These are phyloP conservation scores for Mortierella sp. DNA, from an alignment of 371 early-diverging fungal species.

Conservation along the genomic window DNA sequence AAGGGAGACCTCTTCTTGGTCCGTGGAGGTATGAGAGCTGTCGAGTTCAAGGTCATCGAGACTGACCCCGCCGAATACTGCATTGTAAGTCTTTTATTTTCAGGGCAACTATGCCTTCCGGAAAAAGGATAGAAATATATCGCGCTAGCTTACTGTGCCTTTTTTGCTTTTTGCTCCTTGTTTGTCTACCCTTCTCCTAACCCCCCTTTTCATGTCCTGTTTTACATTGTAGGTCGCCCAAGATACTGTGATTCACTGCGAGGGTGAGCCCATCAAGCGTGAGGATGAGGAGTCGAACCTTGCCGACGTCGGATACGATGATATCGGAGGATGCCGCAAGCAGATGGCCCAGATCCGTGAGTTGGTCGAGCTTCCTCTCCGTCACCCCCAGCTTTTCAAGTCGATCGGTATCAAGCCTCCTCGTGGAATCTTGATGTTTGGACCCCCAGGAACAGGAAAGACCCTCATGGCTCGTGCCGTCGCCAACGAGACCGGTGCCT, in stretches of 20 bases:
- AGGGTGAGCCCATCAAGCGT: slow-evolving; percentile 98
- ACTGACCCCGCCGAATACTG: slow-evolving; percentile 97
- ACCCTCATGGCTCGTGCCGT: slow-evolving; percentile 86
- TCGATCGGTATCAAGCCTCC: slow-evolving; percentile 99
- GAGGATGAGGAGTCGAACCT: slow-evolving; percentile 98
- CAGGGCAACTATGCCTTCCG: too few species aligned
- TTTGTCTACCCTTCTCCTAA: not conserved
- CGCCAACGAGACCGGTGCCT: slow-evolving; percentile 81
- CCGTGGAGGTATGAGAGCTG: slow-evolving; percentile 97
- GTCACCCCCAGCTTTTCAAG: slow-evolving; percentile 98
- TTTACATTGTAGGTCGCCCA: slow-evolving; percentile 79
- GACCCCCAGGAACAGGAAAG: slow-evolving; percentile 99
- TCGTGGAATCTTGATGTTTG: slow-evolving; percentile 98
- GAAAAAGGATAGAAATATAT: not conserved
- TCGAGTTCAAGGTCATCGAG: slow-evolving; percentile 99
- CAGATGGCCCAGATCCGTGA: slow-evolving; percentile 99
- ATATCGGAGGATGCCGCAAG: slow-evolving; percentile 98
- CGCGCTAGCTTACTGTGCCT: not conserved
- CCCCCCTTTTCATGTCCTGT: not conserved
- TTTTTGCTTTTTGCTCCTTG: not conserved
- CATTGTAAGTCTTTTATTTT: slow-evolving; percentile 81
- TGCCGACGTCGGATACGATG: slow-evolving; percentile 98
- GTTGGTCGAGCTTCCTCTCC: slow-evolving; percentile 97
- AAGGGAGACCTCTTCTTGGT: slow-evolving; percentile 97
- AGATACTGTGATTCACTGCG: slow-evolving; percentile 98